Evolutionary conservation across 352 stramenopile genomes (phyloP), one percentile per base, ranked within the genome.

Genomic region (Thalassiosira exigua): DNA sequence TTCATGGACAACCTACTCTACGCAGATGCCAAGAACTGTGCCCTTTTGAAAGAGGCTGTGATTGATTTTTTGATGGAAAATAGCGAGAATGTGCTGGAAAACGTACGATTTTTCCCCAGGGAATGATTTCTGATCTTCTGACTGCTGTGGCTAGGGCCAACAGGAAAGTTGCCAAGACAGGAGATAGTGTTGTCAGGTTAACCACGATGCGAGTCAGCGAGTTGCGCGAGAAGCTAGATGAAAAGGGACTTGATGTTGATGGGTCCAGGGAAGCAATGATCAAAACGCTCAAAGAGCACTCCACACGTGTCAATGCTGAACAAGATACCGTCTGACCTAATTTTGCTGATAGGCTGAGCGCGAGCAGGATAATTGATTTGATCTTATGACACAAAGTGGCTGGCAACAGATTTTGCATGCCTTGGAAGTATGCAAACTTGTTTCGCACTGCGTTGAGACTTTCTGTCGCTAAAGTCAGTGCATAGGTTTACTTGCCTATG

Each of bases 321-420:
- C n/a, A n/a, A n/a, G n/a, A n/a, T n/a, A n/a, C n/a, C n/a, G n/a
- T n/a, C n/a, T n/a, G n/a, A n/a, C n/a, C n/a, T n/a, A n/a, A n/a
- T n/a, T n/a, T n/a, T n/a, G n/a, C n/a, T n/a, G n/a, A n/a, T n/a
- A n/a, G n/a, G n/a, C n/a, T n/a, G 9, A 96, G 58, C 11, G 93
- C 87, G 33, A 98, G 87, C 5, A 89, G 81, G 75, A 98, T 96
- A n/a, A 96, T 81, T 69, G 81, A 75, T 24, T 90, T 86, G n/a
- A n/a, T n/a, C n/a, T n/a, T n/a, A n/a, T n/a, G n/a, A n/a, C n/a
- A n/a, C n/a, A n/a, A n/a, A n/a, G n/a, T n/a, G n/a, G n/a, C n/a
- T n/a, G n/a, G n/a, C n/a, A n/a, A n/a, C n/a, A n/a, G n/a, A n/a
- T n/a, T n/a, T n/a, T n/a, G n/a, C n/a, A n/a, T n/a, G n/a, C n/a